Evolutionary conservation across 441 rosid genomes (phyloP).

Genomic region (Adansonia gregorii): DNA sequence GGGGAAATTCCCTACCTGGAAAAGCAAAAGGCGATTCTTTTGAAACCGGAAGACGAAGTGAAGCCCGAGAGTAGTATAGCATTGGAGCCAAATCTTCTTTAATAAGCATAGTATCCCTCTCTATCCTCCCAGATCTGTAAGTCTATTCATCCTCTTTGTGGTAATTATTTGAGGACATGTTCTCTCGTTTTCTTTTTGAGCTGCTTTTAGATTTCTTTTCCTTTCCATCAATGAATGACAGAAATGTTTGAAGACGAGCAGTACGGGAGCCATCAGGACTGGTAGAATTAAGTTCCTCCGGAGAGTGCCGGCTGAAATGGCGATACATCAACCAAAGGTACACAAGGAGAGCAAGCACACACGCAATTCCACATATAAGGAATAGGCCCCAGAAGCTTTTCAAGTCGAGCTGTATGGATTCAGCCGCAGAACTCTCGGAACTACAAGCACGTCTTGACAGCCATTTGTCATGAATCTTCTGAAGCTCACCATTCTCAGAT

Average conservation of each 20-base stretch:
- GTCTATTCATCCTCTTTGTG: conserved; percentile 24
- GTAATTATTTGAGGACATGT: conserved; percentile 32
- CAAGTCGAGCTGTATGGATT: conserved; percentile 62
- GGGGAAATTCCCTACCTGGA: background rate
- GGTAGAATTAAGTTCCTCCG: conserved; percentile 41
- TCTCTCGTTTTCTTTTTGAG: conserved; percentile 60
- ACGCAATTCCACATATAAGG: conserved; percentile 65
- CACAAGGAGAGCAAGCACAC: conserved; percentile 63
- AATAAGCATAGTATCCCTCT: conserved; percentile 32
- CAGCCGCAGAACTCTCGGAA: conserved; percentile 39
- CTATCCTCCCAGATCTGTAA: conserved; percentile 30
- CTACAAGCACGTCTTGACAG: conserved; percentile 57
- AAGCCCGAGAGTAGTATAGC: background rate
- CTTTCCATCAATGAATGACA: conserved; percentile 64
- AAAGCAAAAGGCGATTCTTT: background rate
- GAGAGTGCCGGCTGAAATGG: conserved; percentile 49
- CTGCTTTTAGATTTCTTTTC: conserved; percentile 45
- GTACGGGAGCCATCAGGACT: conserved; percentile 41
- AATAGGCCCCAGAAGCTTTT: conserved; percentile 86
- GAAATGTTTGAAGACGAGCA: conserved; percentile 58
- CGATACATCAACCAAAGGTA: conserved; percentile 54
- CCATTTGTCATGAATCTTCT: conserved; percentile 82
- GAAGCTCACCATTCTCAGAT: conserved; percentile 89
- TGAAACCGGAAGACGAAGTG: background rate
- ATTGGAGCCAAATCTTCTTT: conserved; percentile 11